Percentiles rank a stretch among this genome's conserved stretches.
Evolutionary conservation across 805 yeast genomes (phyloP).

Genomic region (Schizosaccharomyces pombe): DNA sequence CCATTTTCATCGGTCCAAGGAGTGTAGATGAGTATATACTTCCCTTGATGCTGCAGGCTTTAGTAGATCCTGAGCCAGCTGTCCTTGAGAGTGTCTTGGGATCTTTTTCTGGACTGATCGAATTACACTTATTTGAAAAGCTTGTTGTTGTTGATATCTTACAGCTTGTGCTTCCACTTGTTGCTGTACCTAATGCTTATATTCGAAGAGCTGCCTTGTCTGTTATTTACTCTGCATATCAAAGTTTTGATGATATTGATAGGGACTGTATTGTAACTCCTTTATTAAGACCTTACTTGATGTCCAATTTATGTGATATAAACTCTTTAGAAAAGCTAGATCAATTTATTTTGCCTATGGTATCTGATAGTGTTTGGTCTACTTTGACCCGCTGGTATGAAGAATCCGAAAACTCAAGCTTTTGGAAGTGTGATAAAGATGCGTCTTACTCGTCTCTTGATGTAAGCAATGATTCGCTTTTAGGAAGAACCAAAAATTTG

Average conservation of each 20-base stretch:
- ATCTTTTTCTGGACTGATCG: constrained; percentile 31
- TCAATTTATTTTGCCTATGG: neutral
- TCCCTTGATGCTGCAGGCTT: constrained; percentile 63
- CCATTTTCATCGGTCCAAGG: constrained; percentile 58
- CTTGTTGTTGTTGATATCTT: constrained; percentile 33
- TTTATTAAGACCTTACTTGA: constrained; percentile 39
- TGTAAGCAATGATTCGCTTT: too few relatives aligned
- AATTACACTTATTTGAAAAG: constrained; percentile 31
- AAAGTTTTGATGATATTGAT: constrained; percentile 50
- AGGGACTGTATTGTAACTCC: constrained; percentile 67
- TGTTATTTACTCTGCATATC: constrained; percentile 37
- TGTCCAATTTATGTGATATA: neutral
- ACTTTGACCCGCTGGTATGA: neutral
- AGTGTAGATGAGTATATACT: constrained; percentile 70
- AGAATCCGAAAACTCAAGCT: neutral
- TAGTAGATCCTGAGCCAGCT: constrained; percentile 53
- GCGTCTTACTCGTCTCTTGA: too few relatives aligned
- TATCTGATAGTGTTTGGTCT: neutral
- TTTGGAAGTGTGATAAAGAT: neutral
- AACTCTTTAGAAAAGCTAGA: neutral
- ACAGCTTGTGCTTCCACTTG: constrained; percentile 27
- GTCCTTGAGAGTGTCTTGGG: constrained; percentile 50
- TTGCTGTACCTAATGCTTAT: constrained; percentile 73
- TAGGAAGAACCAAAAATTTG: too few relatives aligned
- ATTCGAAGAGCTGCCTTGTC: constrained; percentile 34